Base-by-base conservation (phyloP, 164 flowering plant species). In the Berberis vulgaris region DNA sequence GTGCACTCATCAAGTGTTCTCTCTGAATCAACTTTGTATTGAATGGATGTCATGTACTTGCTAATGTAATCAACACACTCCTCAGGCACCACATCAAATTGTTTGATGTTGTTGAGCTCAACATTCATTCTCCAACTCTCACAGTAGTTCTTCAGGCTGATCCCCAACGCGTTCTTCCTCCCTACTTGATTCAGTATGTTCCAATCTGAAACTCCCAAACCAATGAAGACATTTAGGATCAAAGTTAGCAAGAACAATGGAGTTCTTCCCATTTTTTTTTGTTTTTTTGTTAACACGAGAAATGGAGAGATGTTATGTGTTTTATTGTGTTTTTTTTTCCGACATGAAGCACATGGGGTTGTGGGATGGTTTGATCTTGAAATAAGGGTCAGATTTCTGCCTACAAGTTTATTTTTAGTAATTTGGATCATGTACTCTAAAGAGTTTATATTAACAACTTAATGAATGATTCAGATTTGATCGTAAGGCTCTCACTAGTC, bases 91-190 rank as follows among this genome's bases (percentile, higher is more conserved):
- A 85, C 83, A 1, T 77, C 80, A 54, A 80, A 86, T 5, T 58
- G 84, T 43, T 77, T 67, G 2, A 86, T 82, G 72, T 89, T 89
- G 85, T 89, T 72, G 1, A 89, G 76, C 82, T 88, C 92, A 8
- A 86, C 91, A 73, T 88, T 88, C 56, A 84, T 75, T 67, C 90
- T 83, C 88, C 92, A 89, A 45, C 87, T 78, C 80, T 89, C 96
- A 67, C 96, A 89, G 68, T 83, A 85, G 50, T 78, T 85, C 70
- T 85, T 88, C 68, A 86, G 63, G 72, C 73, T 80, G 45, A 72
- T 69, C 3, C 64, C 66, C 38, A 65, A n/a, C 3, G 49, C 71
- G 41, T 56, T 56, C 43, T 52, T 26, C 45, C 63, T 69, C 44
- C 54, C 42, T 44, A 60, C 66, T 41, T 68, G 79, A 11, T 63